These are phyloP conservation scores for Meira miltonrushii DNA, from an alignment of 1,284 basidiomycete species.

Conservation along the genomic window DNA sequence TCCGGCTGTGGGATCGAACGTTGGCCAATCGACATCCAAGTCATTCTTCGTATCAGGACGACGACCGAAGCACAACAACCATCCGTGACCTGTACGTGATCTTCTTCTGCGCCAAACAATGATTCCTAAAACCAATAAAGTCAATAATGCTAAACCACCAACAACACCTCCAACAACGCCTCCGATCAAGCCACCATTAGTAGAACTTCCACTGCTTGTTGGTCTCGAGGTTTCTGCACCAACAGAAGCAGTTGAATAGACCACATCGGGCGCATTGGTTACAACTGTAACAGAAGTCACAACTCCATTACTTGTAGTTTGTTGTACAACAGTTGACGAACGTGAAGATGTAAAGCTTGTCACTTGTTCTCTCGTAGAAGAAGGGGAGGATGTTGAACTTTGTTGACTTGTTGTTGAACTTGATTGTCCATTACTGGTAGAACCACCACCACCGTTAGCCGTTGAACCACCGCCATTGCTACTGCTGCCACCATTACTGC, in stretches of 20 bases:
- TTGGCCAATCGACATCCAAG: conserved; percentile 35
- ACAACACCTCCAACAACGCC: conserved; percentile 43
- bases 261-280: not conserved
- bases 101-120: conserved; percentile 23
- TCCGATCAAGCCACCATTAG: conserved; percentile 37
- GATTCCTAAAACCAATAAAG: conserved; percentile 20
- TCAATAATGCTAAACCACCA: conserved; percentile 30
- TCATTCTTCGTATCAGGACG: conserved; percentile 17
- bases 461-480: not conserved
- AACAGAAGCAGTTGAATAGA: not conserved
- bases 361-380: not conserved
- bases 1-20: conserved; percentile 28
- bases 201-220: not conserved
- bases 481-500: not conserved
- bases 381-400: not conserved
- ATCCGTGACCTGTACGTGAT: conserved; percentile 33
- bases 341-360: not conserved
- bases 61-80: conserved; percentile 39
- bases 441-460: not conserved
- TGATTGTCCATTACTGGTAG: not conserved
- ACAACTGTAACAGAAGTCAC: not conserved
- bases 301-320: not conserved
- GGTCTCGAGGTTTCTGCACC: not conserved
- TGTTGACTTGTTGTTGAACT: not conserved
- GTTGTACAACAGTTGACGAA: not conserved